Evolutionary conservation across 139 green algal genomes (phyloP).

Genomic region (Limnomonas spitsbergensis): DNA sequence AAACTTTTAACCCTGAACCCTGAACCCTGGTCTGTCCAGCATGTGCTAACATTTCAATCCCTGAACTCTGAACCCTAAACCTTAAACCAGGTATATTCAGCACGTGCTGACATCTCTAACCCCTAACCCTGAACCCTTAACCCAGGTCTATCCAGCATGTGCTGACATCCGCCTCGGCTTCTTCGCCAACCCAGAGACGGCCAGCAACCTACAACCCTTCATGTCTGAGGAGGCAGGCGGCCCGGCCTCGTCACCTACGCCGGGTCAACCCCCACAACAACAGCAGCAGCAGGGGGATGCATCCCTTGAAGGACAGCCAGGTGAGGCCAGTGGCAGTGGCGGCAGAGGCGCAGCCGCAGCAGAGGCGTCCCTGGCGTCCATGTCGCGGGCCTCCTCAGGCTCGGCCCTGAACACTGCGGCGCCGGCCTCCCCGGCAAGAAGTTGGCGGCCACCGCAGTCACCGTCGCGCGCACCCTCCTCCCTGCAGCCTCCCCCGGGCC

Average conservation of each 20-base stretch:
- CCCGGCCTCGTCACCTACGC: not conserved
- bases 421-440: not conserved
- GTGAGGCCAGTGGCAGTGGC: not conserved
- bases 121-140: too few relatives aligned
- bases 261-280: too few relatives aligned
- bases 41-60: too few relatives aligned
- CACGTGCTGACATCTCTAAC: too few relatives aligned
- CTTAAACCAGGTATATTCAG: too few relatives aligned
- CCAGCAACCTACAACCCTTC: not conserved
- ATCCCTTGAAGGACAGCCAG: not conserved
- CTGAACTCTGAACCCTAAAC: too few relatives aligned
- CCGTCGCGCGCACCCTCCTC: not conserved
- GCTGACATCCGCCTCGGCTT: conserved; percentile 1
- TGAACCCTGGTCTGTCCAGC: too few relatives aligned
- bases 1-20: too few relatives aligned
- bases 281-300: not conserved
- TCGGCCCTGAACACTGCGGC: not conserved
- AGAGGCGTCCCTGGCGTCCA: not conserved
- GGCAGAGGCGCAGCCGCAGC: not conserved
- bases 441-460: not conserved
- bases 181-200: not conserved
- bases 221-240: not conserved
- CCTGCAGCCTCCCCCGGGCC: not conserved
- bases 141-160: not conserved
- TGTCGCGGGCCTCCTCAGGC: not conserved